Evolutionary conservation across 2,329 filamentous ascomycete species (phyloP), one percentile per base, ranked within the genome.

Genomic region (Teratosphaeriaceae sp.): DNA sequence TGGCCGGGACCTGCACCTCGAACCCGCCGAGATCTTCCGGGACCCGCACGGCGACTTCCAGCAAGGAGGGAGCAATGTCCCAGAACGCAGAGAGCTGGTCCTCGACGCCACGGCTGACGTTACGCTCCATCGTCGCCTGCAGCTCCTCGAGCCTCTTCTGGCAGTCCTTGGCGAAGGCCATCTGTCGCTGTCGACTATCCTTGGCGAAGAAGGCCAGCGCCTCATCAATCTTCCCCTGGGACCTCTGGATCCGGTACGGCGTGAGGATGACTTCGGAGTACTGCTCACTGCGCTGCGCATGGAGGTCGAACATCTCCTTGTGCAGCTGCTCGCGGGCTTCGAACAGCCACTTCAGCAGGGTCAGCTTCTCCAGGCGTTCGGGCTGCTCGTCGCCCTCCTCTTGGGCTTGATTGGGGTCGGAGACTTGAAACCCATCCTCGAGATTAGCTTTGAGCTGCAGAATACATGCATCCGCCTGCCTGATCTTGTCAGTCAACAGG

Each of bases 311-410:
- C 41, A 90, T 78, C 55, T 88, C 85, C 33, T 86, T 82, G 66
- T 97, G 84, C 7, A 97, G 73, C 36, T 78, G 75, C 65, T 98
- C 92, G n/a, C 89, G 82, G 1, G 85, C 84, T 62, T 98, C 92
- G 55, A 96, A 97, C 7, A 97, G 80, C 89, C 92, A 97, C 59
- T 97, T 98, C 12, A 97, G 74, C 37, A 96, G 77, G 0, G 90
- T 97, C 11, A 98, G 74, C 65, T 95, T 94, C 65, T 98, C 92
- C 2, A 97, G 72, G 0, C 97, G 74, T 64, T 98, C 92, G 0
- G 92, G 92, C 60, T 89, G 82, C 62, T 96, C 90, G 54, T 97
- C 90, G 15, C 92, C 90, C 67, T 96, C 90, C 64, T 95, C 88
- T 62, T 96, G 89, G 0, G 88, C 84, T 63, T 88, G 80, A 57